Percentiles rank a stretch among this genome's conserved stretches.
Conservation (phyloP, 331 rosid genomes). For the Erythrophleum ivorense region DNA sequence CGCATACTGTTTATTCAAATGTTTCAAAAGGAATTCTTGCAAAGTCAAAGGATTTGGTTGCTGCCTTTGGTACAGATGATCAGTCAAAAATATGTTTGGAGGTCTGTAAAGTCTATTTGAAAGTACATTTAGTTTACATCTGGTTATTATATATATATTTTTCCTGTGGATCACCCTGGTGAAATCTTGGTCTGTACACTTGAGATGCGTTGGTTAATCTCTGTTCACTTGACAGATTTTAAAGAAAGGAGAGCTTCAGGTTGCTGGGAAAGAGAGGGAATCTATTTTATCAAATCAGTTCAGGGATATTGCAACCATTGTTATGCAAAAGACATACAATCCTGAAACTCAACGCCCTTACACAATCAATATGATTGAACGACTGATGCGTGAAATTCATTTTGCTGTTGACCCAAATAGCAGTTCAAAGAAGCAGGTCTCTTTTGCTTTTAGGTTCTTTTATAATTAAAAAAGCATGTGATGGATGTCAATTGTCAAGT, state of each 20-base stretch:
- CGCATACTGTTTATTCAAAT: constrained; percentile 82
- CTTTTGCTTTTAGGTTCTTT: not conserved
- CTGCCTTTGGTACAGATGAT: constrained; percentile 89
- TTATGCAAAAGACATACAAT: constrained; percentile 94
- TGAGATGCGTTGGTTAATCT: not conserved
- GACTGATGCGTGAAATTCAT: constrained; percentile 88
- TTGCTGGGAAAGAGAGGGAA: constrained; percentile 97
- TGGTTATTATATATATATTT: not conserved
- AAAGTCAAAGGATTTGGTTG: constrained; percentile 78
- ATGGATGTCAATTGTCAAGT: not conserved
- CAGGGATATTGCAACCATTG: constrained; percentile 92
- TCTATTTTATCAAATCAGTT: constrained; percentile 85
- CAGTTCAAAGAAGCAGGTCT: constrained; percentile 91
- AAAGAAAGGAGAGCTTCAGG: constrained; percentile 95
- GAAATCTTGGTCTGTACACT: constrained; percentile 19
- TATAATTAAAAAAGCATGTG: not conserved
- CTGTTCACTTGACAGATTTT: constrained; percentile 57
- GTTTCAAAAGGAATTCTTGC: constrained; percentile 98
- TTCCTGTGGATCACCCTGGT: not conserved
- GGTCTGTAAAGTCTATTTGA: constrained; percentile 47
- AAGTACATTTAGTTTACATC: not conserved
- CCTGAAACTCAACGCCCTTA: constrained; percentile 95
- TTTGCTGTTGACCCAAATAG: constrained; percentile 85
- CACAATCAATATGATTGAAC: constrained; percentile 95
- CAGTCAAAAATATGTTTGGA: constrained; percentile 79